A percentile compares a stretch with the other conserved stretches of the same genome.
Conservation (phyloP, 805 yeast species). For the Pichia heedii region DNA sequence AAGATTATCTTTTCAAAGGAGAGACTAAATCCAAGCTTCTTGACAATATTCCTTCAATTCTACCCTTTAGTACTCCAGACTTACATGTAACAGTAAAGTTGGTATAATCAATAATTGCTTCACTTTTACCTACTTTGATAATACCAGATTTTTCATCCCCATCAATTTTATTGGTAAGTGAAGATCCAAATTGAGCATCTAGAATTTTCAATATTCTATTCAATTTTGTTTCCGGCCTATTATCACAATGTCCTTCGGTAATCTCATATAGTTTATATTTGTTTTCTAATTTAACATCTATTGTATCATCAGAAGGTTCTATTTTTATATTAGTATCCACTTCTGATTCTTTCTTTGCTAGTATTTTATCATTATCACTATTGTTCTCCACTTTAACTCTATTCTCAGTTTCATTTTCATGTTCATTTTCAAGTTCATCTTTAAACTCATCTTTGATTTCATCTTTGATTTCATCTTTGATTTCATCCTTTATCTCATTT, state of each 20-base stretch:
- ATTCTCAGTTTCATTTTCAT: too few species aligned
- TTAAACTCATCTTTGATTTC: slow-evolving; percentile 1
- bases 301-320: neutral
- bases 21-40: slow-evolving; percentile 78
- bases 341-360: slow-evolving; percentile 1
- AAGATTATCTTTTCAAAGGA: slow-evolving; percentile 44
- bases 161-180: slow-evolving; percentile 38
- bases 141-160: slow-evolving; percentile 35
- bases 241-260: slow-evolving; percentile 6
- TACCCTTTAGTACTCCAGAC: slow-evolving; percentile 66
- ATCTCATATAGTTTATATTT: neutral
- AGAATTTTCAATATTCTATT: slow-evolving; percentile 54
- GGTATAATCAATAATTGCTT: slow-evolving; percentile 58
- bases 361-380: too few species aligned
- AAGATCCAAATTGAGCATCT: slow-evolving; percentile 81
- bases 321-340: neutral
- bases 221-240: slow-evolving; percentile 28
- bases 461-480: slow-evolving; percentile 7
- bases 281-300: neutral
- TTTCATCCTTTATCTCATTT: neutral
- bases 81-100: slow-evolving; percentile 60
- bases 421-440: neutral
- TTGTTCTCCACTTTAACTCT: too few species aligned
- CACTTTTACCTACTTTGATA: slow-evolving; percentile 65
- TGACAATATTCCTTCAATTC: slow-evolving; percentile 72